Base-by-base conservation (phyloP, 768 basidiomycete genomes). In the Crassisporium funariophilum region DNA sequence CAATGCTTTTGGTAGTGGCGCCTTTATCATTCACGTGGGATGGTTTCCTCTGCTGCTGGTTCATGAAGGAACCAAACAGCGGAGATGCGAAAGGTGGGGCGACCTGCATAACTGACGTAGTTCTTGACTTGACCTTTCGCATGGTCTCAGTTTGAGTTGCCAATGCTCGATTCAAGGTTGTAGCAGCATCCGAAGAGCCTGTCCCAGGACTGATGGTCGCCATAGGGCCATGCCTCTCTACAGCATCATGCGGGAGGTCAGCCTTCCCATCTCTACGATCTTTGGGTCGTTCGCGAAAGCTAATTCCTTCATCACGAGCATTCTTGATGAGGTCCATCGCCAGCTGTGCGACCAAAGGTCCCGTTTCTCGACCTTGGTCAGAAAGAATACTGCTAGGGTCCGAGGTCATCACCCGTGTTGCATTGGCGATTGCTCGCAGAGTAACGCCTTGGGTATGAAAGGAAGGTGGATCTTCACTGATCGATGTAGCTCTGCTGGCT, bases 371-470 rank as follows among this genome's bases (percentile, higher is more conserved):
- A 0, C 86, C 88, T 47, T 82, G 77, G 61, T 91, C 86, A 0
- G 78, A 76, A 8, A 93, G 76, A 46, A 93, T 80, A 53, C 88
- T 89, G 10, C 77, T 71, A 0, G 90, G 78, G 55, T 88, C 88
- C 2, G 81, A 75, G 0, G 87, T 87, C 89, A 93, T 91, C n/a
- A 92, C 85, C 3, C 91, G 81, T 1, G 86, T 92, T 1, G 91
- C 89, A 44, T 91, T 84, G 13, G 80, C 78, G 44, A 93, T 90
- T 1, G 91, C 91, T 5, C 81, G 80, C 2, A 93, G 61, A 0
- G 87, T 78, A 0, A 83, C 64, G 1, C 88, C 86, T 57, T 91
- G 89, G 5, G 63, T 62, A 5, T 67, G 44, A 6, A 61, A 39
- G 2, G 60, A 59, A 4, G 61, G 52, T 9, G 52, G 51, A 19